A percentile compares a stretch with the other conserved stretches of the same genome.
Conservation (phyloP, 169 alveolate species). For the Babesia sp. region DNA sequence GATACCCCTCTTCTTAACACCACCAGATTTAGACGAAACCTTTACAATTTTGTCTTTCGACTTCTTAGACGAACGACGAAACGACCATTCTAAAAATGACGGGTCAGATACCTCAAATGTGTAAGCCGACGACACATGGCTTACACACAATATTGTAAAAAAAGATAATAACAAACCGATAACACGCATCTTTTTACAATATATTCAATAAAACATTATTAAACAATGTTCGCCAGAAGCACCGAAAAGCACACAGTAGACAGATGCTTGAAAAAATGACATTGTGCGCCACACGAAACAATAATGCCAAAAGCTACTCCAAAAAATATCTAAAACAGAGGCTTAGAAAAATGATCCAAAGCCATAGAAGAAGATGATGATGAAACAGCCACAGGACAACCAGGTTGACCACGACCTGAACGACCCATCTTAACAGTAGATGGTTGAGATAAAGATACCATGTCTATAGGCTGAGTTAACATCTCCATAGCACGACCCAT, state of each 20-base stretch:
- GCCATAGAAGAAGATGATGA: not conserved
- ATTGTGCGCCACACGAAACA: too few species aligned
- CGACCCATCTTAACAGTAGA: not conserved
- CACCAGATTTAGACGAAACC: not conserved
- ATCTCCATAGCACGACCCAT: conserved; percentile 11
- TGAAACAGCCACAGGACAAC: not conserved
- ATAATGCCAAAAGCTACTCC: too few species aligned
- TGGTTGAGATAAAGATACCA: not conserved
- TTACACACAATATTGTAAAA: not conserved
- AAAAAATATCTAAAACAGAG: not conserved
- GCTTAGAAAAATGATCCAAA: not conserved
- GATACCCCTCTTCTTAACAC: not conserved
- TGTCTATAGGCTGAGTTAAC: conserved; percentile 21
- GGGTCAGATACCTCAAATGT: not conserved
- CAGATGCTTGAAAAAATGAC: not conserved
- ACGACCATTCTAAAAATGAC: conserved; percentile 6
- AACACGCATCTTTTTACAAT: conserved; percentile 2
- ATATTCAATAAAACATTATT: not conserved
- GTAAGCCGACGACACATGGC: not conserved
- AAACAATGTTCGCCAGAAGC: too few species aligned
- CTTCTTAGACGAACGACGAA: not conserved
- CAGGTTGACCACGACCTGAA: not conserved
- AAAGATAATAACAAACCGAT: not conserved
- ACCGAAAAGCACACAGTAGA: conserved; percentile 15
- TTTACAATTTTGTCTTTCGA: not conserved